phyloP scores from a whole-genome alignment of 2,329 filamentous ascomycete species.

The Rutstroemia sp. region DNA sequence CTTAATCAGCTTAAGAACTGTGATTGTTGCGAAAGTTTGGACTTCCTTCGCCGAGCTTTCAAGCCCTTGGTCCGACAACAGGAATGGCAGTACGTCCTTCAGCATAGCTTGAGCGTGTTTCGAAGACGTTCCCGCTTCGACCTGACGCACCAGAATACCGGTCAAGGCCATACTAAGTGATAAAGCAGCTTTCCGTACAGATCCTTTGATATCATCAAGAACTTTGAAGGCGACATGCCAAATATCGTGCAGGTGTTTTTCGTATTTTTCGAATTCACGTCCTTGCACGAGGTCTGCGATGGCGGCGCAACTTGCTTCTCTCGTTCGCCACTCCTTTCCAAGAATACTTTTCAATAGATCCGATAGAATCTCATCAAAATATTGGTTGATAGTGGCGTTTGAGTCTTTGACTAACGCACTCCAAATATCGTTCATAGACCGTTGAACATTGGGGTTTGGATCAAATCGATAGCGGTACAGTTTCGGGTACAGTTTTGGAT shows the following conservation, averaged over 20 bases:
- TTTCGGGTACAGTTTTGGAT: constrained; percentile 92
- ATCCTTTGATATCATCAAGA: constrained; percentile 91
- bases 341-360: constrained; percentile 82
- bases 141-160: constrained; percentile 74
- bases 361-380: constrained; percentile 85
- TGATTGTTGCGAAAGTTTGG: constrained; percentile 72
- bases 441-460: constrained; percentile 85
- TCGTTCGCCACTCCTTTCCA: constrained; percentile 86
- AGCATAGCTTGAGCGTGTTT: constrained; percentile 74
- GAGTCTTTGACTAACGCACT: constrained; percentile 89
- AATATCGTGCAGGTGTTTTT: constrained; percentile 75
- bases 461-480: constrained; percentile 93
- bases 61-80: constrained; percentile 80
- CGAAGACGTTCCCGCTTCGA: constrained; percentile 68
- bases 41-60: constrained; percentile 87
- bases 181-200: constrained; percentile 73
- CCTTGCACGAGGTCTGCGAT: constrained; percentile 84
- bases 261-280: constrained; percentile 67
- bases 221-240: constrained; percentile 86
- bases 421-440: constrained; percentile 98
- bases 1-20: constrained; percentile 83
- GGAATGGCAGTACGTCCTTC: constrained; percentile 78
- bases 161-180: constrained; percentile 78
- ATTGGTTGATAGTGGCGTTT: constrained; percentile 62
- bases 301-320: constrained; percentile 86